Percentiles rank a stretch among this genome's conserved stretches.
phyloP scores from a whole-genome alignment of 129 eudicot genomes.

The Deinandra increscens region DNA sequence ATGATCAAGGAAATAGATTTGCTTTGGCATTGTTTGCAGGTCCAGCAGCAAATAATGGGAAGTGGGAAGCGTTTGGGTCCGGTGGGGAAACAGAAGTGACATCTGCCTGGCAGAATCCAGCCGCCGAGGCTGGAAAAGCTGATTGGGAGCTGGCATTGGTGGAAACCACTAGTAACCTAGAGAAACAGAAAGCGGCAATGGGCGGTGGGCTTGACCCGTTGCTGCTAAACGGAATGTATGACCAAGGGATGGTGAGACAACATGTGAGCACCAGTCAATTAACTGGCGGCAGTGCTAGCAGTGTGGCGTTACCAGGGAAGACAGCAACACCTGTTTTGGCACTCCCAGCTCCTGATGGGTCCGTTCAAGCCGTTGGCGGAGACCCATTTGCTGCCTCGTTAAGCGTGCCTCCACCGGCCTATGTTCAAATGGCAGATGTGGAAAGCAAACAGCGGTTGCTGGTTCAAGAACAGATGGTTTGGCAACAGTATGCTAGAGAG shows the following conservation, averaged over 20 bases:
- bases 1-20: constrained; percentile 73
- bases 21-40: constrained; percentile 81
- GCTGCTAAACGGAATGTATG: constrained; percentile 81
- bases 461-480: constrained; percentile 65
- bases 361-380: constrained; percentile 54
- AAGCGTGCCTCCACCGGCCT: constrained; percentile 70
- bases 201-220: constrained; percentile 86
- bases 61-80: constrained; percentile 67
- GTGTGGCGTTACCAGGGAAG: constrained; percentile 40
- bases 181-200: constrained; percentile 62
- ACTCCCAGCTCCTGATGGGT: constrained; percentile 69
- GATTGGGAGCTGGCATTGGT: constrained; percentile 46
- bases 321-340: constrained; percentile 55
- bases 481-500: constrained; percentile 68
- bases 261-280: constrained; percentile 56
- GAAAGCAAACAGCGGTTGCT: constrained; percentile 75
- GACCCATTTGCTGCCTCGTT: constrained; percentile 79
- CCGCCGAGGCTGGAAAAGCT: constrained; percentile 77
- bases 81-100: constrained; percentile 56
- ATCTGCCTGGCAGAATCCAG: constrained; percentile 89
- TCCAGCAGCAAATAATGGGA: constrained; percentile 46
- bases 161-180: constrained; percentile 60
- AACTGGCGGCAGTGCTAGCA: constrained; percentile 58
- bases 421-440: constrained; percentile 79
- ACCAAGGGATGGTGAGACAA: constrained; percentile 75